Base-by-base conservation (phyloP, 768 basidiomycete species). In the Amanita rubescens region DNA sequence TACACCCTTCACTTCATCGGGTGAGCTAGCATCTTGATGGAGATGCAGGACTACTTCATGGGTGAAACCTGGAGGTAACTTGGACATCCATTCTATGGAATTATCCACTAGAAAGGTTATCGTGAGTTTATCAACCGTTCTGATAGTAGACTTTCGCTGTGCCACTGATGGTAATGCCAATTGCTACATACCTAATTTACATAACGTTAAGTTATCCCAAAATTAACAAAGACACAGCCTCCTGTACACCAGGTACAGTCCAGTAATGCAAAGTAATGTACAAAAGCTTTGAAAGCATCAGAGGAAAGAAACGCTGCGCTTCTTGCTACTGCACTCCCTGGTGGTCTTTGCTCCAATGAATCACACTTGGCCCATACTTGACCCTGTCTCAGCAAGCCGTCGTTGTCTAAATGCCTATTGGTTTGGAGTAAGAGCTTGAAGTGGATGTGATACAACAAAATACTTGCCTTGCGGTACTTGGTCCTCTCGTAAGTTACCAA, bases 401-500 rank as follows among this genome's bases (percentile, higher is more conserved):
- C 82, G 79, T 70, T 81, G 76, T 59, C 87, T 76, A 80, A 90
- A 91, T 56, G 79, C 76, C 87, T 90, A 59, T 8, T 24, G 33
- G 19, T 12, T 30, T 8, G 22, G 22, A 46, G 27, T 14, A 7
- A 49, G 38, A 20, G 47, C 11, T 38, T 58, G 35, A 59, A 42
- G n/a, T n/a, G 55, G 33, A n/a, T 22, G 15, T n/a, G 22, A 44
- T 14, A 10, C 11, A 10, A 55, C 48, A 17, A 6, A 15, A 20
- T 48, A 71, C 78, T 53, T 55, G 88, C 90, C 77, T 82, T 87
- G 73, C 90, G 84, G 64, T 90, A 90, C 68, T 85, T 87, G 22
- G 89, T 82, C 44, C 93, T 80, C 74, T 94, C 90, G 63, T 84
- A 90, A 5, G 90, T 91, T 58, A 94, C 90, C 66, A 91, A 71